These are phyloP conservation scores for Pleurotus salmoneostramineus DNA, from an alignment of 768 basidiomycete species.

Conservation along the genomic window DNA sequence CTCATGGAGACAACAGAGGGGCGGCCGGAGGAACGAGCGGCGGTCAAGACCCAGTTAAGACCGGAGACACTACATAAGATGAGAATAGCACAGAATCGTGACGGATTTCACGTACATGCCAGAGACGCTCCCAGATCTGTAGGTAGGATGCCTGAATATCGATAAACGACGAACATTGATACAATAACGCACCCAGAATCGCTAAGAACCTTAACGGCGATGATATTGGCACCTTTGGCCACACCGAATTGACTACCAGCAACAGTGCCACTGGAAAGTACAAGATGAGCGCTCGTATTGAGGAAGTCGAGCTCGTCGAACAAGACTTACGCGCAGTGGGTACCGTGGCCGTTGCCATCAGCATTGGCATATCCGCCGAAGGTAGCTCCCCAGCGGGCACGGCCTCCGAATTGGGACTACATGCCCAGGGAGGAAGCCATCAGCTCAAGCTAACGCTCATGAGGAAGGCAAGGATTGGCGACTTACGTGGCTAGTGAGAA, in stretches of 20 bases:
- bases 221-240: constrained; percentile 28
- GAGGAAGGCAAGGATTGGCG: too few species aligned
- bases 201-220: constrained; percentile 39
- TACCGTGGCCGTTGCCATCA: constrained; percentile 43
- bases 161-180: neutral
- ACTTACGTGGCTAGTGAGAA: constrained; percentile 20
- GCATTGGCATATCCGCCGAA: constrained; percentile 24
- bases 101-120: constrained; percentile 18
- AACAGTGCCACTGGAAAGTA: constrained; percentile 23
- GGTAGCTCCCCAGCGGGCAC: constrained; percentile 35
- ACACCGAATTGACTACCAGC: constrained; percentile 30
- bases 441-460: too few species aligned
- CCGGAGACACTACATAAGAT: constrained; percentile 21
- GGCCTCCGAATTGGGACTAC: constrained; percentile 35
- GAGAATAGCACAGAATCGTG: neutral
- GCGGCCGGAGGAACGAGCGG: constrained; percentile 15
- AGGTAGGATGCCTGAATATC: neutral
- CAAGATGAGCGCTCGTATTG: neutral
- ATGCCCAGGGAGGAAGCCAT: neutral
- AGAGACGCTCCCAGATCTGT: constrained; percentile 12
- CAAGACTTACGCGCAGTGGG: constrained; percentile 29
- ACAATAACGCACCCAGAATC: constrained; percentile 23
- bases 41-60: constrained; percentile 24
- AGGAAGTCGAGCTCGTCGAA: neutral
- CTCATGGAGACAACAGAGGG: constrained; percentile 33